These are phyloP conservation scores for Mychonastes homosphaera DNA, from an alignment of 139 green algal species.

Conservation along the genomic window DNA sequence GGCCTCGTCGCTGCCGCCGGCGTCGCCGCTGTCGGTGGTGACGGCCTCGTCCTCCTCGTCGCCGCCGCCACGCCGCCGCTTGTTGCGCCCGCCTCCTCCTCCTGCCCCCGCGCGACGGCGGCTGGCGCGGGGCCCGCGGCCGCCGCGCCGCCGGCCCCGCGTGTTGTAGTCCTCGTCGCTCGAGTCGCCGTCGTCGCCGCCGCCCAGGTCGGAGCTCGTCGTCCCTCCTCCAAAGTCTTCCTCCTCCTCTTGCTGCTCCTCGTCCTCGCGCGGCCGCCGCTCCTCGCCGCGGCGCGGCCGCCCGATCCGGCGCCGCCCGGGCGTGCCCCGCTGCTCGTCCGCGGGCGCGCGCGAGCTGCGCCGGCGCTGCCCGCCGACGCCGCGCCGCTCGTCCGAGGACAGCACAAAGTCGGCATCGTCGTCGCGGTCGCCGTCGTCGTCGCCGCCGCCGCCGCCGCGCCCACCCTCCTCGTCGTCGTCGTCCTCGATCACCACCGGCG, in stretches of 20 bases:
- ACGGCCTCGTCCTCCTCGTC: background rate
- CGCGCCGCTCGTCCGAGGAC: too few relatives aligned
- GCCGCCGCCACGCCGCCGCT: background rate
- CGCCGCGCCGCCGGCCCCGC: background rate
- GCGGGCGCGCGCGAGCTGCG: background rate
- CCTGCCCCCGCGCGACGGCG: background rate
- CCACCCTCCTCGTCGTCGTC: too few relatives aligned
- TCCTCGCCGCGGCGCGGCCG: background rate
- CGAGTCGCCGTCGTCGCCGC: background rate
- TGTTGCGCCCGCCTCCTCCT: background rate
- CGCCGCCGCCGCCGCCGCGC: background rate
- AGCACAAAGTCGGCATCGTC: background rate
- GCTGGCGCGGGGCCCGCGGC: background rate
- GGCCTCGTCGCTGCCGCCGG: too few relatives aligned
- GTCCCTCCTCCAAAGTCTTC: conserved; percentile 2
- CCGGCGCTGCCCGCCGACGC: background rate
- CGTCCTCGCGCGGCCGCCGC: conserved; percentile 11
- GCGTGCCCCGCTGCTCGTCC: background rate
- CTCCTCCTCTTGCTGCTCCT: conserved; percentile 13
- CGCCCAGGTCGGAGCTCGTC: background rate
- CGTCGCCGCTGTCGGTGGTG: too few relatives aligned
- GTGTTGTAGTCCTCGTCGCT: background rate
- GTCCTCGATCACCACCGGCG: too few relatives aligned
- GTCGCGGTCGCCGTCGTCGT: background rate
- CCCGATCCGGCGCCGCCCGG: background rate